Evolutionary conservation across 306 rosid species (phyloP), one percentile per base, ranked within the genome.

Genomic region (Fagus crenata): DNA sequence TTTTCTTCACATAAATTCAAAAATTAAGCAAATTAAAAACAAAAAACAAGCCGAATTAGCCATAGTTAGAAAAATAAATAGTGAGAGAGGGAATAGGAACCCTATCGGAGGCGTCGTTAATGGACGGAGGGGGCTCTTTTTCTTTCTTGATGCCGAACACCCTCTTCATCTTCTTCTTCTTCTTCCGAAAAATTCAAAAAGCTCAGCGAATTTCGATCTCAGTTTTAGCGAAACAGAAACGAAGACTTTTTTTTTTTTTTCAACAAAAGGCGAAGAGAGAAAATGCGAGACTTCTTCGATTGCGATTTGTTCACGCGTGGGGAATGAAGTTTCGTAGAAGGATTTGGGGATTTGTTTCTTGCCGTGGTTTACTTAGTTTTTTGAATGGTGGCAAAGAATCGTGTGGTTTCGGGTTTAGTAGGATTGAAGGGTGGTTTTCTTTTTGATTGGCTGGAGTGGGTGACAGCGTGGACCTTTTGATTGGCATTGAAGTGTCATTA

Each of bases 111-210:
- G 99, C 97, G 74, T 95, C 99, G 9, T 90, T 77, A 43, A 95
- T 4, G 28, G 97, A 89, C 54, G 99, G 97, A 80, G 97, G 97
- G 11, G 99, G 97, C 37, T 95, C 97, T 59, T 90, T 89, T 43
- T 95, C 90, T 83, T 89, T 92, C 91, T 92, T 92, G 4, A 54
- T 89, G 72, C 97, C 97, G 42, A 92, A 95, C 12, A 95, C 92
- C 69, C 97, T 88, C 87, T 84, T 95, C 99, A 95, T 92, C 75
- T 78, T 75, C 58, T 58, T 63, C 55, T 15, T 78, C 67, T 43
- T 60, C 74, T n/a, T 71, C 70, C 9, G 49, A 40, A 39, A 67
- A 7, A 37, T 17, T 22, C 51, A 46, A 6, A 8, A 39, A 43
- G 49, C 31, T 17, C 3, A 5, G 33, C 6, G 49, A 28, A 39